Evolutionary conservation across 2,329 filamentous ascomycete genomes (phyloP), one percentile per base, ranked within the genome.

Genomic region (Thermochaetoides dissita): DNA sequence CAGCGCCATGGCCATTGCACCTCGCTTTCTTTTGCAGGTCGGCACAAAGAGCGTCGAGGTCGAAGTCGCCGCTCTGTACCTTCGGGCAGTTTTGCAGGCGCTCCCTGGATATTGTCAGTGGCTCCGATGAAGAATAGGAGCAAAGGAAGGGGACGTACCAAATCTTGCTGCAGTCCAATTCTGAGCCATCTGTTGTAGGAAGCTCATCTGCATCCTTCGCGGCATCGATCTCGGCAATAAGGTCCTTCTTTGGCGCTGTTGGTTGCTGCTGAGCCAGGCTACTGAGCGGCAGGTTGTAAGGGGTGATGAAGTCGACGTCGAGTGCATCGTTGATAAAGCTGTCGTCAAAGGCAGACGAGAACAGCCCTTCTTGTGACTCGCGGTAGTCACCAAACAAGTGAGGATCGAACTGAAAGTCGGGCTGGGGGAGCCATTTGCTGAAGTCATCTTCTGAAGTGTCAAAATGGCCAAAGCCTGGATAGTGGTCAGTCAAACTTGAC

Each of bases 21-120:
- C 89, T 91, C 44, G 91, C 91, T 66, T 98, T 98, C 59, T 88
- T 84, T 50, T 89, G 84, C 10, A 98, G 75, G 58, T 98, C 88
- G 5, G 82, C 83, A 65, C 91, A 98, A 24, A 98, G 73, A 31
- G 81, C 79, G 57, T 98, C 91, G 38, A 98, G 81, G 52, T 98
- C 91, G 50, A 96, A 86, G 53, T 93, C 88, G 53, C 88, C 88
- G 44, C 76, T 84, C 57, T 88, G 83, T 53, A 94, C 91, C 59
- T 83, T 87, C 46, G 86, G 80, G 60, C 87, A 93, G 32, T 74
- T 76, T 65, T 93, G 85, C 17, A 95, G 64, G 63, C 85, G 86
- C 62, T 94, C 87, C 91, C 89, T 95, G 57, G 35, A 35, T 9
- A 10, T 17, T 49, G 59, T 79, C 59, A 75, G 69, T 55, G 51